Evolutionary conservation across 306 rosid genomes (phyloP), one percentile per base, ranked within the genome.

Genomic region (Prunus campanulata): DNA sequence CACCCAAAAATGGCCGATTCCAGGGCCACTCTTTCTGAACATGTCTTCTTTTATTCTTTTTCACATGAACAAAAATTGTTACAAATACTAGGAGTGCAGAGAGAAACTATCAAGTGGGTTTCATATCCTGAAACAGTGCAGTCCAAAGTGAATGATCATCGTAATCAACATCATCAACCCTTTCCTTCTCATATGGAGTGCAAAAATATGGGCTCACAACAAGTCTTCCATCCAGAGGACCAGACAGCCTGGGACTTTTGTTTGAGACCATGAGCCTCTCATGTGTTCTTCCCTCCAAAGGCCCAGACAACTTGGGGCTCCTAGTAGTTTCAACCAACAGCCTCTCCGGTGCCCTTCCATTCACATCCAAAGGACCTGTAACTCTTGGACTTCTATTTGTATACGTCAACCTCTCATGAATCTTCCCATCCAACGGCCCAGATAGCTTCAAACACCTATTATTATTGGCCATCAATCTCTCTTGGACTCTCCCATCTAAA

Each of bases 341-440:
- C 78, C 70, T 68, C 66, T 80, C 83, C 6, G 70, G 72, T 5
- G 11, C 56, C 74, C 80, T 82, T 18, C 89, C 86, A 66, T 84
- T 88, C 1, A 85, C 83, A 55, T 81, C 88, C 0, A 78, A 0
- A 52, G 86, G 63, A 82, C 86, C 80, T 44, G 70, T 27, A 3
- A 70, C 49, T 2, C 81, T 73, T 1, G 95, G 95, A 75, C 89
- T 90, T 22, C 78, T 87, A 32, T 82, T 83, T 6, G 85, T 66
- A 48, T 76, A 73, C 81, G 84, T 48, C 65, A 83, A 69, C 66
- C 82, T 86, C 56, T 90, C 91, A 15, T 85, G 56, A 57, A 88
- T 35, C 68, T 82, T 83, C n/a, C 96, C 88, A 82, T 93, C 97
- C 64, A 93, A 71, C 3, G 98, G 98, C n/a, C 99, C 99, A 15